A percentile compares a stretch with the other conserved stretches of the same genome.
These are phyloP conservation scores for Kewa caespitosa DNA, from an alignment of 179 eudicot species.

Conservation along the genomic window DNA sequence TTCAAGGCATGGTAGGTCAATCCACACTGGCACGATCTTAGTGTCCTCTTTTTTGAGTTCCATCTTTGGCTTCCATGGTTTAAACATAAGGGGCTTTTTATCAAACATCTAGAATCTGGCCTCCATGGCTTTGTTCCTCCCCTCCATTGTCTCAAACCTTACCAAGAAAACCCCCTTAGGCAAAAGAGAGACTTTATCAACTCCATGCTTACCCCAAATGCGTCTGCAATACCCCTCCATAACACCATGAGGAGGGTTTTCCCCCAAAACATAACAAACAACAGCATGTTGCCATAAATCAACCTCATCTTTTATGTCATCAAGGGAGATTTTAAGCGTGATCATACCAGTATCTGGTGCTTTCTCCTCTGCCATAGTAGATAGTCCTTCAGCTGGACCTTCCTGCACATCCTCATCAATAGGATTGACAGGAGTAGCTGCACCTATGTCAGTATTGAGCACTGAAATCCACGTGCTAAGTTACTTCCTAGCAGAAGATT, in stretches of 20 bases:
- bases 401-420: too few relatives aligned
- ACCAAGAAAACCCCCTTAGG: background rate
- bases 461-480: too few relatives aligned
- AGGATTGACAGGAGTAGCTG: too few relatives aligned
- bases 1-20: background rate
- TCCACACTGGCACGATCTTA: background rate
- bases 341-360: too few relatives aligned
- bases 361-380: too few relatives aligned
- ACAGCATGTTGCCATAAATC: background rate
- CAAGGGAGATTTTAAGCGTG: too few relatives aligned
- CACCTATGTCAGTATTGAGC: too few relatives aligned
- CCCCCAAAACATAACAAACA: background rate
- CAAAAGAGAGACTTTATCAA: background rate
- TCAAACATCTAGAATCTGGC: background rate
- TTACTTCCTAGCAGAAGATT: too few relatives aligned
- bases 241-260: background rate
- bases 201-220: background rate
- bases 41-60: background rate
- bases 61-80: background rate
- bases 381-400: too few relatives aligned
- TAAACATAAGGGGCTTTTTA: background rate
- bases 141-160: background rate
- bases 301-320: background rate
- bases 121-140: background rate
- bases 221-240: background rate